Percentiles rank a stretch among this genome's conserved stretches.
phyloP scores from a whole-genome alignment of 352 stramenopile species.

The Phytophthora tentaculata region DNA sequence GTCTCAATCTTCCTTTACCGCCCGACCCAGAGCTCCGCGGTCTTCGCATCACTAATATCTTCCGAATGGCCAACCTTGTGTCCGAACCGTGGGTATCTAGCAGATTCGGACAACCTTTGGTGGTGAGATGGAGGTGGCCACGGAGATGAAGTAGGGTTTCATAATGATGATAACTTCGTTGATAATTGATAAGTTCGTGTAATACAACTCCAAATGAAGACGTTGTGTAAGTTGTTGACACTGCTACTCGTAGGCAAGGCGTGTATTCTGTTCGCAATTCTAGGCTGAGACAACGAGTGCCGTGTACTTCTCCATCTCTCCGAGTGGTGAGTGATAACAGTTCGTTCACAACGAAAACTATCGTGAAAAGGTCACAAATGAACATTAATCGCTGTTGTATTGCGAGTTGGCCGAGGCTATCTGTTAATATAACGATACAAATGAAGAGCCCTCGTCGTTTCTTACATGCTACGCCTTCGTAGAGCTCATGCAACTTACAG shows the following conservation, averaged over 20 bases:
- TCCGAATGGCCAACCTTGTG: not conserved
- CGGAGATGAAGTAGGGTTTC: not conserved
- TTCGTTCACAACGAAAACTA: not conserved
- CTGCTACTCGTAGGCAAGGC: not conserved
- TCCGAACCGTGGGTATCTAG: too few relatives aligned
- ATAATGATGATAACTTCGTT: not conserved
- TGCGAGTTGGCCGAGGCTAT: not conserved
- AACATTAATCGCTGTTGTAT: constrained; percentile 3
- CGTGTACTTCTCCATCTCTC: not conserved
- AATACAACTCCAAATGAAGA: not conserved
- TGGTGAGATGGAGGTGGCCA: constrained; percentile 5
- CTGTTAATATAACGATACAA: not conserved
- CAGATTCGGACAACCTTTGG: not conserved
- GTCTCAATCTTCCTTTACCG: not conserved
- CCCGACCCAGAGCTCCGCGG: not conserved
- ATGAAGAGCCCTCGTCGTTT: not conserved
- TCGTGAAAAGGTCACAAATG: not conserved
- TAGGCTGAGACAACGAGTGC: not conserved
- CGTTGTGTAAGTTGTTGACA: too few relatives aligned
- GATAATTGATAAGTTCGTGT: not conserved
- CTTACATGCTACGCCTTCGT: not conserved
- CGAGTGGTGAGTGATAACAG: not conserved
- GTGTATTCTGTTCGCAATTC: not conserved
- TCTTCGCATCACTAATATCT: constrained; percentile 4
- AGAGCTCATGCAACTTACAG: not conserved